These are phyloP conservation scores for Apiospora rasikravindrae DNA, from an alignment of 2,329 filamentous ascomycete genomes.

Conservation along the genomic window DNA sequence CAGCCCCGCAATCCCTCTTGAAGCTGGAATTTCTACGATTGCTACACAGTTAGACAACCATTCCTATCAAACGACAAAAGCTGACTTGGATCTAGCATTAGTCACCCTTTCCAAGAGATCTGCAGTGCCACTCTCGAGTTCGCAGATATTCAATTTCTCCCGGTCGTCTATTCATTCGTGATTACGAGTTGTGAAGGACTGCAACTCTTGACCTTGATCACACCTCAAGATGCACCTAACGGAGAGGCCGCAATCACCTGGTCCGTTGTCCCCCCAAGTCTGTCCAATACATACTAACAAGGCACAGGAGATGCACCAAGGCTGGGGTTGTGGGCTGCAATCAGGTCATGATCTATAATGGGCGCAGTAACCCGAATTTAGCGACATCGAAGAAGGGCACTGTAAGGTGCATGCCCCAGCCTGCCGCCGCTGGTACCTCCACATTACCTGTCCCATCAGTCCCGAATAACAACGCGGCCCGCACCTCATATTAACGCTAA, in stretches of 20 bases:
- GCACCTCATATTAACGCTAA: neutral
- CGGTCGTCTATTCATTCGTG: neutral
- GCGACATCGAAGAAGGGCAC: slow-evolving; percentile 2
- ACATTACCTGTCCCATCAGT: neutral
- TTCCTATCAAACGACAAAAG: neutral
- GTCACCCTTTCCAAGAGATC: neutral
- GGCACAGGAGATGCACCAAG: neutral
- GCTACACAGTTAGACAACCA: neutral
- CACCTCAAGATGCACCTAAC: neutral
- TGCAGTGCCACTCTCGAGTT: neutral
- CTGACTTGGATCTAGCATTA: neutral
- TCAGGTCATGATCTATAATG: neutral
- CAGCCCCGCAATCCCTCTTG: slow-evolving; percentile 1
- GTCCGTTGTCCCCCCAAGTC: neutral
- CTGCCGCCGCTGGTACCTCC: neutral
- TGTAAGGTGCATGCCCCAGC: neutral
- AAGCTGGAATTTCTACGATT: neutral
- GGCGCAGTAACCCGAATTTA: neutral
- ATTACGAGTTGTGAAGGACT: neutral
- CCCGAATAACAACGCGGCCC: neutral
- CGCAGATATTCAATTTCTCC: neutral
- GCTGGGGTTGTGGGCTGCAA: neutral
- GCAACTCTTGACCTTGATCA: neutral
- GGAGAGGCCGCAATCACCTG: neutral
- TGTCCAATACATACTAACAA: neutral